Evolutionary conservation across 129 eudicot species (phyloP).

Genomic region (Helianthus tuberosus): DNA sequence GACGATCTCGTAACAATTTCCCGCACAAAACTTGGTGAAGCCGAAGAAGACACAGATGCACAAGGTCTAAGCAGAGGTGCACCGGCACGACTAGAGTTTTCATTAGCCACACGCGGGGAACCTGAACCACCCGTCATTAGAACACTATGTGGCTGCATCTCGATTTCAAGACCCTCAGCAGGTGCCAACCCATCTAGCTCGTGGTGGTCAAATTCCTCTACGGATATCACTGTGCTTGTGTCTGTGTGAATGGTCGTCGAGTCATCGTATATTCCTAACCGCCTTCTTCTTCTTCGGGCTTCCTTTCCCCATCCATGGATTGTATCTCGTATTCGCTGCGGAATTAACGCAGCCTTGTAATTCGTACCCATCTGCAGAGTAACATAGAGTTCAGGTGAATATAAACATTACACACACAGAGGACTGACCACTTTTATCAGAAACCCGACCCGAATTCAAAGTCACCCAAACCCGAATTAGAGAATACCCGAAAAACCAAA

Average conservation of each 20-base stretch:
- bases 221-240: slow-evolving; percentile 78
- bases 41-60: slow-evolving; percentile 56
- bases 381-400: background rate
- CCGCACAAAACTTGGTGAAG: slow-evolving; percentile 40
- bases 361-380: slow-evolving; percentile 91
- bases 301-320: slow-evolving; percentile 96
- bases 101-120: slow-evolving; percentile 48
- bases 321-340: slow-evolving; percentile 86
- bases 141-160: slow-evolving; percentile 51
- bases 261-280: slow-evolving; percentile 56
- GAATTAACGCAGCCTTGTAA: slow-evolving; percentile 96
- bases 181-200: slow-evolving; percentile 40
- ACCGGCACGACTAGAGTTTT: slow-evolving; percentile 58
- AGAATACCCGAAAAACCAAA: too few relatives aligned
- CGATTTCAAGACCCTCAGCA: slow-evolving; percentile 50
- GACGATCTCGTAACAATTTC: slow-evolving; percentile 47
- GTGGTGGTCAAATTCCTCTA: slow-evolving; percentile 69
- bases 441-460: too few relatives aligned
- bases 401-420: background rate
- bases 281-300: slow-evolving; percentile 71
- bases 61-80: slow-evolving; percentile 82
- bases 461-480: too few relatives aligned
- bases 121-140: slow-evolving; percentile 10
- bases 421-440: too few relatives aligned
- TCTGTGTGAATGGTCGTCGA: slow-evolving; percentile 86